Evolutionary conservation across 768 basidiomycete genomes (phyloP).

Genomic region (Lactifluus subvellereus): DNA sequence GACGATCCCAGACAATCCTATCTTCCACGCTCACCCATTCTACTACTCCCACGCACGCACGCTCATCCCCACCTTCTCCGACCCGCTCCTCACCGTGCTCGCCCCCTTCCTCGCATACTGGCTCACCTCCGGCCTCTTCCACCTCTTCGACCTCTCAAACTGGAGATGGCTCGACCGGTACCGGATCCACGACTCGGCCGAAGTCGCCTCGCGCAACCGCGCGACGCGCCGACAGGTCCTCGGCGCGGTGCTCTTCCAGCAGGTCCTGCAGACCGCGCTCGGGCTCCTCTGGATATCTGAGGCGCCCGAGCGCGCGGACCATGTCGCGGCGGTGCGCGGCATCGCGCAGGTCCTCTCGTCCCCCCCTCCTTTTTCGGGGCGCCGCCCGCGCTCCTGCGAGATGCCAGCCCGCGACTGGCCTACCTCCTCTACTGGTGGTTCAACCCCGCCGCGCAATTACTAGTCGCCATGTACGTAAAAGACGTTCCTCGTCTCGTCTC

Average conservation of each 20-base stretch:
- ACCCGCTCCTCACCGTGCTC: slow-evolving; percentile 63
- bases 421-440: slow-evolving; percentile 90
- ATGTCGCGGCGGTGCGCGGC: slow-evolving; percentile 28
- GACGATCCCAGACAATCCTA: background rate
- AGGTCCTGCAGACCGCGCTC: slow-evolving; percentile 72
- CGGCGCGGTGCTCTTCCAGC: slow-evolving; percentile 79
- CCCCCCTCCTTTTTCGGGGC: slow-evolving; percentile 25
- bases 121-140: slow-evolving; percentile 73
- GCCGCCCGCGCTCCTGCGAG: slow-evolving; percentile 38
- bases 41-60: slow-evolving; percentile 46
- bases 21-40: slow-evolving; percentile 37
- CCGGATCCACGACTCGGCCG: slow-evolving; percentile 82
- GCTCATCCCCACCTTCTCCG: slow-evolving; percentile 55
- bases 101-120: slow-evolving; percentile 84
- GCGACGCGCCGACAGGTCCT: slow-evolving; percentile 70
- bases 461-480: slow-evolving; percentile 75
- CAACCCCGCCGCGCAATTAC: slow-evolving; percentile 65
- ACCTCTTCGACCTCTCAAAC: slow-evolving; percentile 68
- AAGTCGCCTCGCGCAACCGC: slow-evolving; percentile 68
- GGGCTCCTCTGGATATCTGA: slow-evolving; percentile 65
- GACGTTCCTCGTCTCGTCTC: background rate
- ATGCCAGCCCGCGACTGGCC: slow-evolving; percentile 39
- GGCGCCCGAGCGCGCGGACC: slow-evolving; percentile 20
- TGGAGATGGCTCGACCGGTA: slow-evolving; percentile 78
- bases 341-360: background rate